phyloP scores from a whole-genome alignment of 192 early-diverging fungal genomes.

The Lunasporangiospora selenospora region DNA sequence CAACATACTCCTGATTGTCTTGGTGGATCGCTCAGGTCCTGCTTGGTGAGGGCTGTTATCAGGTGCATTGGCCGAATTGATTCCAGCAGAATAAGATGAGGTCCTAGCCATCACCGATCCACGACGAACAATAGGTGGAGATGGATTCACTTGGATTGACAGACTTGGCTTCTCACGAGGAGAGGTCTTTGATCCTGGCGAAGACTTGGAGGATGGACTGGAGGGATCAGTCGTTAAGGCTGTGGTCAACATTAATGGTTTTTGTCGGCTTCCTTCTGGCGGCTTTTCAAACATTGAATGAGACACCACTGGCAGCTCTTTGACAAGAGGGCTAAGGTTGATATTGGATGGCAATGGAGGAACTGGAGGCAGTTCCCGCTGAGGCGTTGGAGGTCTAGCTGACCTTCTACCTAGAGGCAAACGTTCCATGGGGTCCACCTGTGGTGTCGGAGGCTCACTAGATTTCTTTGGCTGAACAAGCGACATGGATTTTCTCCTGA shows the following conservation, averaged over 20 bases:
- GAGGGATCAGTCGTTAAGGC: constrained; percentile 22
- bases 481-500: constrained; percentile 43
- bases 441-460: constrained; percentile 1
- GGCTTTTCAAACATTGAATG: constrained; percentile 42
- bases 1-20: constrained; percentile 43
- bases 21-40: constrained; percentile 38
- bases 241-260: constrained; percentile 24
- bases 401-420: too few relatives aligned
- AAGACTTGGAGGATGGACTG: constrained; percentile 20
- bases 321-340: constrained; percentile 7
- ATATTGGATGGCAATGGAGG: neutral
- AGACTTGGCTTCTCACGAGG: constrained; percentile 42
- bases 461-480: constrained; percentile 30
- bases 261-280: constrained; percentile 10
- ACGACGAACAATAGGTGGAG: constrained; percentile 24
- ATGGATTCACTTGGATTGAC: constrained; percentile 42
- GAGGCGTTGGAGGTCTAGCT: too few relatives aligned
- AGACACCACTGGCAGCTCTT: constrained; percentile 15
- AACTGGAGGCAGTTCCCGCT: neutral
- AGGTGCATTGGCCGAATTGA: constrained; percentile 27
- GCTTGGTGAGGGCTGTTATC: constrained; percentile 27
- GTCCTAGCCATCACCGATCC: constrained; percentile 43
- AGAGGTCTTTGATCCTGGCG: constrained; percentile 12
- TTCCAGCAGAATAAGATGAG: constrained; percentile 42
- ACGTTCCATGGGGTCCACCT: too few relatives aligned